Percentiles rank a stretch among this genome's conserved stretches.
Conservation (phyloP, 1,139 yeast genomes). For the Yamadazyma pseudoaaseri region DNA sequence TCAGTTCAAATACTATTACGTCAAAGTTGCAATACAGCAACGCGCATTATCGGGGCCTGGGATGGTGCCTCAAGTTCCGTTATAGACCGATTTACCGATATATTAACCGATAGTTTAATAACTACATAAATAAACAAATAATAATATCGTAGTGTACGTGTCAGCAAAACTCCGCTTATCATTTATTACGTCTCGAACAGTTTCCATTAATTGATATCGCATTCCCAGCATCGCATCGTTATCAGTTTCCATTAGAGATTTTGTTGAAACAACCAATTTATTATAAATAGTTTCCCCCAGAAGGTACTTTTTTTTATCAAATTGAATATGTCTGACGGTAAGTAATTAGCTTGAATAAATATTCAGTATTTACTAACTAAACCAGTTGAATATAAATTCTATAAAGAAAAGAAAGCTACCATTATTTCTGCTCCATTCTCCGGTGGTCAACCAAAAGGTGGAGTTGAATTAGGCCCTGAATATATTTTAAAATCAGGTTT, state of each 20-base stretch:
- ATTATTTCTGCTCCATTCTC: constrained; percentile 85
- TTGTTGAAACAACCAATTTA: neutral
- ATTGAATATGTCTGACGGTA: constrained; percentile 13
- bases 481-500: constrained; percentile 74
- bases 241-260: constrained; percentile 6
- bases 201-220: constrained; percentile 1
- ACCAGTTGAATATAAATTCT: constrained; percentile 45
- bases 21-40: no score
- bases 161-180: neutral
- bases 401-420: constrained; percentile 54
- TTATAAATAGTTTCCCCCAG: neutral
- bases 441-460: constrained; percentile 95
- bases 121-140: no score
- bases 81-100: no score
- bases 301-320: neutral
- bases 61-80: no score
- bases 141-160: neutral
- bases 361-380: neutral
- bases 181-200: no score
- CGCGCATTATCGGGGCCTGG: no score
- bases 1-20: no score
- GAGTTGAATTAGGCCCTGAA: constrained; percentile 94
- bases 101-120: no score
- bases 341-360: constrained; percentile 2
- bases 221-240: constrained; percentile 5